Conservation (phyloP, 1,139 yeast genomes). For the Zygosaccharomyces pseudobailii region DNA sequence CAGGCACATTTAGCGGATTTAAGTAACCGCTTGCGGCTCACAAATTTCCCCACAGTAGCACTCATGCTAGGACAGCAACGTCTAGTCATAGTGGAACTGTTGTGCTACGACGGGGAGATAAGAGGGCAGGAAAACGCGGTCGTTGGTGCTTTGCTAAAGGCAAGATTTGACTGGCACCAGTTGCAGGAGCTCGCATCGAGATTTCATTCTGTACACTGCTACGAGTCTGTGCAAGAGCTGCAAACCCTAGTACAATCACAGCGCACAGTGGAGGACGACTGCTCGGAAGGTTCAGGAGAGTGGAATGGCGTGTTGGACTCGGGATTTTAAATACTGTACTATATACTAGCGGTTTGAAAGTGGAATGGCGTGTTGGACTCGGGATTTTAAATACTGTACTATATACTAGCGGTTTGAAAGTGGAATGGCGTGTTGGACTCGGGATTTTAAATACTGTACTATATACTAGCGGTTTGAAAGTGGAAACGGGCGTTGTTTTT, state of each 20-base stretch:
- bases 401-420: background rate
- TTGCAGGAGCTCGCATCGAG: background rate
- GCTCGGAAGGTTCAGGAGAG: background rate
- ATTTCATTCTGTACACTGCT: slow-evolving; percentile 10
- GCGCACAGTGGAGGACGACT: background rate
- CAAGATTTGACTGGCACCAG: background rate
- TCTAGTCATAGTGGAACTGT: slow-evolving; percentile 6
- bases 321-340: background rate
- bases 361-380: background rate
- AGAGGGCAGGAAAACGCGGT: slow-evolving; percentile 5
- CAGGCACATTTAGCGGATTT: slow-evolving; percentile 6
- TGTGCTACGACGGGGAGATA: slow-evolving; percentile 10
- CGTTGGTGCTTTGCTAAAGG: slow-evolving; percentile 5
- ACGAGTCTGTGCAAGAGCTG: slow-evolving; percentile 7
- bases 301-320: background rate
- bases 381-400: background rate
- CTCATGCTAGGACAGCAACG: slow-evolving; percentile 1
- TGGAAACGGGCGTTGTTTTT: background rate
- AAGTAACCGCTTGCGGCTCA: slow-evolving; percentile 12
- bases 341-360: background rate
- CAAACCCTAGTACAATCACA: background rate
- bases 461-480: background rate
- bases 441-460: background rate
- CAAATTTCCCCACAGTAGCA: slow-evolving; percentile 12
- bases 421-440: background rate